Conservation (phyloP, 306 rosid species). For the Begonia loranthoides region DNA sequence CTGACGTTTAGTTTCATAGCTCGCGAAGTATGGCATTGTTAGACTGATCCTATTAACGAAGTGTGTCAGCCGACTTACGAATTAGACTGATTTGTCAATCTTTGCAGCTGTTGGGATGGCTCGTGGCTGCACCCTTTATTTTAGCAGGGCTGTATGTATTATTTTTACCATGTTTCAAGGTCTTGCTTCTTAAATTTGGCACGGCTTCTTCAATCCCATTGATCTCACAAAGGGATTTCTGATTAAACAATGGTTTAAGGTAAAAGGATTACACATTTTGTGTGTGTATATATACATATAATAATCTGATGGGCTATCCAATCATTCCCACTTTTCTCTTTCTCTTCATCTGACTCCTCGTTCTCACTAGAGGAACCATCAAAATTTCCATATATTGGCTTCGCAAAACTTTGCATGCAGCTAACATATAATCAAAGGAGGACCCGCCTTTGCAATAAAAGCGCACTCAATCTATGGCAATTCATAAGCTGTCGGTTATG, state of each 20-base stretch:
- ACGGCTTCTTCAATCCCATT: constrained; percentile 39
- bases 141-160: constrained; percentile 31
- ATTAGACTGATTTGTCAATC: constrained; percentile 7
- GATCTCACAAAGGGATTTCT: constrained; percentile 47
- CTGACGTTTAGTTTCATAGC: no score
- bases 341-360: no score
- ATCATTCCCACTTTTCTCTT: no score
- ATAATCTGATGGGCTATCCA: no score
- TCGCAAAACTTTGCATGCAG: no score
- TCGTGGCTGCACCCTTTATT: constrained; percentile 54
- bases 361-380: no score
- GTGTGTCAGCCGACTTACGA: background rate
- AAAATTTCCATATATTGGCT: no score
- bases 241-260: constrained; percentile 14
- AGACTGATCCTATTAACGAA: no score
- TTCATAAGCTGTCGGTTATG: constrained; percentile 44
- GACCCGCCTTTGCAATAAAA: constrained; percentile 73
- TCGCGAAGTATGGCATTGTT: no score
- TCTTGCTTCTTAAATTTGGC: constrained; percentile 58
- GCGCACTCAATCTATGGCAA: constrained; percentile 70
- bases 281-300: no score
- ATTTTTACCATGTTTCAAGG: constrained; percentile 55
- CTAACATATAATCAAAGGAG: constrained; percentile 15
- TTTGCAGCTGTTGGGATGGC: constrained; percentile 86
- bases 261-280: background rate